Evolutionary conservation across 306 rosid species (phyloP).

Genomic region (Quercus gilva): DNA sequence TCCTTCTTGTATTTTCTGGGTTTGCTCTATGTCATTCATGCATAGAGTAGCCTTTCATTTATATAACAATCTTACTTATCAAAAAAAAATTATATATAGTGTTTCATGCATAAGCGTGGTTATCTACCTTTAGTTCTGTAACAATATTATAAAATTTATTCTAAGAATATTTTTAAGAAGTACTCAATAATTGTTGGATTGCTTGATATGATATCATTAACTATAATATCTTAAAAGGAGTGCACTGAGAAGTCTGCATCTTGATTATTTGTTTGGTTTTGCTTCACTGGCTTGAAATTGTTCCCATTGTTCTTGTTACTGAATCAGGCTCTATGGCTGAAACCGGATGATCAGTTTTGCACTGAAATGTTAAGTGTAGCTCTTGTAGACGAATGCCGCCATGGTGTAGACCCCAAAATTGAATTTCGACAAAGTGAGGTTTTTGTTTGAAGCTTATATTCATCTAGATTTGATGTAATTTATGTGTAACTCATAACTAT

Average conservation of each 20-base stretch:
- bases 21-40: no score
- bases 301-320: conserved; percentile 16
- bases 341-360: conserved; percentile 87
- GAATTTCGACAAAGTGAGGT: conserved; percentile 31
- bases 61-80: no score
- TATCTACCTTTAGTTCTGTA: not conserved
- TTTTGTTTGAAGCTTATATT: conserved; percentile 19
- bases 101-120: not conserved
- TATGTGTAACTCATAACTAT: not conserved
- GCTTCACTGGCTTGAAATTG: conserved; percentile 20
- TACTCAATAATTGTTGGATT: not conserved
- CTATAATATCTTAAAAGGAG: not conserved
- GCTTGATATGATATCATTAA: not conserved
- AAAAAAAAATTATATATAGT: not conserved
- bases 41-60: no score
- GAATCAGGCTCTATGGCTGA: conserved; percentile 81
- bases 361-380: conserved; percentile 89
- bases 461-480: conserved; percentile 5
- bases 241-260: not conserved
- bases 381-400: conserved; percentile 66
- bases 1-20: no score
- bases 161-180: not conserved
- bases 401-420: conserved; percentile 35
- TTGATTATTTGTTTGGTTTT: not conserved
- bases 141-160: not conserved